Evolutionary conservation across 257 asterid genomes (phyloP).

Genomic region (Nicotiana attenuata): DNA sequence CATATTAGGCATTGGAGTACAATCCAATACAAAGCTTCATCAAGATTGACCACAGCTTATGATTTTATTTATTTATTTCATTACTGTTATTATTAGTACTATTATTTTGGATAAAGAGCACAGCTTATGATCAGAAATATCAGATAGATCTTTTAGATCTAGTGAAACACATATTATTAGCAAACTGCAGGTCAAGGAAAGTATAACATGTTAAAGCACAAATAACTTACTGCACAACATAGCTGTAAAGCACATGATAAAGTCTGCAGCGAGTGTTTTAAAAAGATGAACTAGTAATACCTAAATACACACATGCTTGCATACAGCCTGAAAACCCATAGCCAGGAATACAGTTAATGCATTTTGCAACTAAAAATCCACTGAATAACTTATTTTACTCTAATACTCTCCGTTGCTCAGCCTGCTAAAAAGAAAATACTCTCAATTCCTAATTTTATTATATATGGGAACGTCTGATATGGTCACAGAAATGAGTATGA

Average conservation of each 20-base stretch:
- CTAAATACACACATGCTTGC: not conserved
- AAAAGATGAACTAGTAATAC: not conserved
- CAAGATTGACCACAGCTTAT: not conserved
- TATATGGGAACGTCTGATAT: not conserved
- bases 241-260: not conserved
- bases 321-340: not conserved
- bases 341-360: not conserved
- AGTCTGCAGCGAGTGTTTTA: no score
- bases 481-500: not conserved
- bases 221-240: not conserved
- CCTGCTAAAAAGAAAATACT: not conserved
- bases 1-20: not conserved
- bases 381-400: not conserved
- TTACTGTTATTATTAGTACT: not conserved
- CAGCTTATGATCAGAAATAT: not conserved
- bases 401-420: no score
- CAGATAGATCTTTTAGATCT: not conserved
- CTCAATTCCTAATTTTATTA: not conserved
- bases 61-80: not conserved
- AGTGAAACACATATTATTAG: not conserved
- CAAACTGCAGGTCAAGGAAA: not conserved
- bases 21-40: not conserved
- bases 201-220: not conserved
- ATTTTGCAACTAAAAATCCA: not conserved
- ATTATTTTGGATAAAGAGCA: not conserved